phyloP scores from a whole-genome alignment of 2,329 filamentous ascomycete species.

The Amesomyces nigricolor region DNA sequence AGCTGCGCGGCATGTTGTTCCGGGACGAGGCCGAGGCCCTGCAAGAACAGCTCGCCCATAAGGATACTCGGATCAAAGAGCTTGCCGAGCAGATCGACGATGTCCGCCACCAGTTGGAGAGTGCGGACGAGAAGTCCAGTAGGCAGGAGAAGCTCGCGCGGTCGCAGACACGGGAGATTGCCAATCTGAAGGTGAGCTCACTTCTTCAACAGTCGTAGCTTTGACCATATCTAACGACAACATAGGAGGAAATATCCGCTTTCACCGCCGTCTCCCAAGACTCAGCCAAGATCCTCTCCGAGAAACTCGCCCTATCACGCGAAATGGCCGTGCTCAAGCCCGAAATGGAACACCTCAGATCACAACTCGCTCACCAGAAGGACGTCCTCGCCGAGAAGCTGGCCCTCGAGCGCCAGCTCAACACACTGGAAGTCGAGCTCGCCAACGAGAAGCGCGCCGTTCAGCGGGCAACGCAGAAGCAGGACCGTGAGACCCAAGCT shows the following conservation, averaged over 20 bases:
- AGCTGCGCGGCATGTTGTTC: constrained; percentile 64
- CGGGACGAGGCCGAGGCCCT: constrained; percentile 68
- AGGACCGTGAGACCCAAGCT: constrained; percentile 31
- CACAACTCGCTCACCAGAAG: constrained; percentile 56
- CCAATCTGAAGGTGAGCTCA: constrained; percentile 41
- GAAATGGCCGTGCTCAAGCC: constrained; percentile 50
- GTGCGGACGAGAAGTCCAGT: constrained; percentile 37
- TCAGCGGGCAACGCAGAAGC: constrained; percentile 46
- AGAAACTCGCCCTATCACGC: constrained; percentile 49
- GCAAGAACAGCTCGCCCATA: constrained; percentile 54
- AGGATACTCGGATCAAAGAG: constrained; percentile 53
- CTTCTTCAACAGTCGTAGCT: no score
- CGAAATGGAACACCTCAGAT: constrained; percentile 51
- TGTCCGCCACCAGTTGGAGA: constrained; percentile 39
- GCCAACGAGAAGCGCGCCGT: constrained; percentile 72
- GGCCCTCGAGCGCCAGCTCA: constrained; percentile 70
- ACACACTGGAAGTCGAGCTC: constrained; percentile 70
- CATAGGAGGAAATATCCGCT: constrained; percentile 64
- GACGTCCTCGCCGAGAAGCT: constrained; percentile 72
- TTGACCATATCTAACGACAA: constrained; percentile 20
- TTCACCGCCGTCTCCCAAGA: constrained; percentile 63
- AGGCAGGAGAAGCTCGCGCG: constrained; percentile 44
- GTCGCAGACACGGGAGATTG: constrained; percentile 44
- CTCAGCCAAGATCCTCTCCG: constrained; percentile 61
- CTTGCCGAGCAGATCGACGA: constrained; percentile 38